Evolutionary conservation across 1,139 yeast genomes (phyloP).

Genomic region (Protomyces inouyei): DNA sequence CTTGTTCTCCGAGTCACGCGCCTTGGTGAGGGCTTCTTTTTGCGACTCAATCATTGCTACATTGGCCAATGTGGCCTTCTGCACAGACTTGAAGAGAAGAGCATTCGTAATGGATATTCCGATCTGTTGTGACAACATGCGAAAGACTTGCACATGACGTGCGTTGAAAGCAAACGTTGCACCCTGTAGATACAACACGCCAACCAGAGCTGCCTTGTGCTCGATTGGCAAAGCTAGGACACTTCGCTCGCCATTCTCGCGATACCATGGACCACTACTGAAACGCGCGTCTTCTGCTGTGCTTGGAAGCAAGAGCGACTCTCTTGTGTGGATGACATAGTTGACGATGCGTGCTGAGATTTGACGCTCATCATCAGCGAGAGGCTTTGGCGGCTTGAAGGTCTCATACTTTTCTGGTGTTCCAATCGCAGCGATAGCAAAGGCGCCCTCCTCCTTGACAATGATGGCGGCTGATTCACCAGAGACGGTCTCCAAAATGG

Average conservation of each 20-base stretch:
- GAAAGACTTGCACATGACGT: conserved; percentile 31
- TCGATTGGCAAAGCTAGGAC: conserved; percentile 30
- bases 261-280: conserved; percentile 28
- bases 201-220: conserved; percentile 30
- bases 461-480: conserved; percentile 31
- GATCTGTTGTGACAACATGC: conserved; percentile 32
- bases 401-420: conserved; percentile 18
- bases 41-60: conserved; percentile 33
- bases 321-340: conserved; percentile 30
- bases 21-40: conserved; percentile 30
- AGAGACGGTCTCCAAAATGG: conserved; percentile 31
- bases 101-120: conserved; percentile 34
- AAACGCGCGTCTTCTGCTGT: conserved; percentile 29
- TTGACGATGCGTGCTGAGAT: conserved; percentile 28
- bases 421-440: conserved; percentile 32
- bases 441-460: conserved; percentile 28
- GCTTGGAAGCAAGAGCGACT: conserved; percentile 28
- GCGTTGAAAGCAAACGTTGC: conserved; percentile 31
- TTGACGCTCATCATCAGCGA: conserved; percentile 24
- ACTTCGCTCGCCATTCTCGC: conserved; percentile 28
- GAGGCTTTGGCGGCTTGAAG: conserved; percentile 25
- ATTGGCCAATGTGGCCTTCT: conserved; percentile 33
- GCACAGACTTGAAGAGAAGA: conserved; percentile 31
- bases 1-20: conserved; percentile 32
- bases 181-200: conserved; percentile 33